Evolutionary conservation across 495 filamentous ascomycete species (phyloP).

Genomic region (Aspergillus nidulans): DNA sequence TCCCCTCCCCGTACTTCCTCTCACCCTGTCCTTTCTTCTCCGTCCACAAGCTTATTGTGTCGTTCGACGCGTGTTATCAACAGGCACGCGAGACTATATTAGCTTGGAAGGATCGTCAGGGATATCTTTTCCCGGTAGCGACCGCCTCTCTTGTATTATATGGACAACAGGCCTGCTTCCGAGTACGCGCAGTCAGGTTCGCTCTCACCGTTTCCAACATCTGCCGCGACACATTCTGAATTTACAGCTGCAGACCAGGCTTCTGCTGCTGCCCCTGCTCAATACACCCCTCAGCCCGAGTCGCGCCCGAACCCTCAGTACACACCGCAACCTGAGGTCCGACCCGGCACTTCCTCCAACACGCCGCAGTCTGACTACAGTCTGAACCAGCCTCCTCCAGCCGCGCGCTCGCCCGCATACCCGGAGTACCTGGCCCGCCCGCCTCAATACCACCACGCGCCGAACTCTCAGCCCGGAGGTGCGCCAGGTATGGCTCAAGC

Average conservation of each 20-base stretch:
- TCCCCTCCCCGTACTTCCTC: constrained; percentile 10
- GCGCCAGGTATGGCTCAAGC: constrained; percentile 94
- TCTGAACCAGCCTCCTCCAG: constrained; percentile 64
- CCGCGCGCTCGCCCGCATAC: constrained; percentile 74
- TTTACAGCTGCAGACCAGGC: constrained; percentile 76
- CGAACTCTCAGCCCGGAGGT: constrained; percentile 67
- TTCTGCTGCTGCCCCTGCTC: constrained; percentile 65
- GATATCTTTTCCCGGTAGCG: constrained; percentile 20
- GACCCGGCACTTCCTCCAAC: constrained; percentile 65
- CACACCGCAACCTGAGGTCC: constrained; percentile 69
- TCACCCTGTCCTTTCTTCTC: constrained; percentile 14
- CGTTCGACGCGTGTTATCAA: constrained; percentile 22
- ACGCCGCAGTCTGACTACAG: constrained; percentile 88
- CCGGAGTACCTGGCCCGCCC: constrained; percentile 68
- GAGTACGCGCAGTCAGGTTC: constrained; percentile 99
- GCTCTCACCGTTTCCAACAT: constrained; percentile 74
- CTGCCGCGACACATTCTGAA: constrained; percentile 73
- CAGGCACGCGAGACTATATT: constrained; percentile 19
- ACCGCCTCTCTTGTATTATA: constrained; percentile 32
- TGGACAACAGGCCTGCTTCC: constrained; percentile 86
- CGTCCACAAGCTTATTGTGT: constrained; percentile 29
- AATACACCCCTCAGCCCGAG: constrained; percentile 46
- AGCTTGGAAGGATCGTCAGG: constrained; percentile 22
- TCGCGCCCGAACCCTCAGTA: constrained; percentile 46
- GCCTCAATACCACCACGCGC: constrained; percentile 61